Conservation (phyloP, 352 stramenopile species). For the Poterioochromonas sp. region DNA sequence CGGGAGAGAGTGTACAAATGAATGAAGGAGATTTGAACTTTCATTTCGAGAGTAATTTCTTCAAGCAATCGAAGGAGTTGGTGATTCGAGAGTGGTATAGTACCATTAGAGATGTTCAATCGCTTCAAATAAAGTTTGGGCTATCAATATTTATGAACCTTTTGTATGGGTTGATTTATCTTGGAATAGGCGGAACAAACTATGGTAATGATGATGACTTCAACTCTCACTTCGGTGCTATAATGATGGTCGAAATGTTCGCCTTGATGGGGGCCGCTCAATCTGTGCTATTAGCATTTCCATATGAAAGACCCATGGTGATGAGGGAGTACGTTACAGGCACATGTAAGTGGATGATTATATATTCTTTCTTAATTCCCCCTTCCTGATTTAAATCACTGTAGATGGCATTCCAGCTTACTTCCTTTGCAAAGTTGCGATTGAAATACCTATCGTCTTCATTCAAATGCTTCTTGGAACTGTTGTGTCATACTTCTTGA, state of each 20-base stretch:
- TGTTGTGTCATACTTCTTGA: slow-evolving; percentile 39
- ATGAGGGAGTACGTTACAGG: slow-evolving; percentile 23
- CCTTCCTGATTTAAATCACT: too few relatives aligned
- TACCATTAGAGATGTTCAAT: slow-evolving; percentile 32
- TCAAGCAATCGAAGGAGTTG: slow-evolving; percentile 28
- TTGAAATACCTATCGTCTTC: slow-evolving; percentile 35
- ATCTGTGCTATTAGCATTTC: slow-evolving; percentile 12
- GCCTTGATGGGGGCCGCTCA: background rate
- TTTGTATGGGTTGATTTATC: slow-evolving; percentile 37
- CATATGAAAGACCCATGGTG: slow-evolving; percentile 23
- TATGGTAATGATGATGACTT: slow-evolving; percentile 37
- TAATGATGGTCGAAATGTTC: slow-evolving; percentile 12
- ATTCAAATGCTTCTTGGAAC: slow-evolving; percentile 34
- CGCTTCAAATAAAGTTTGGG: slow-evolving; percentile 40
- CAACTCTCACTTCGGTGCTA: slow-evolving; percentile 39
- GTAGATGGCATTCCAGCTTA: slow-evolving; percentile 28
- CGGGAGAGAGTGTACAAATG: background rate
- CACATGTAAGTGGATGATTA: too few relatives aligned
- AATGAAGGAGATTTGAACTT: background rate
- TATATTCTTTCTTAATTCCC: too few relatives aligned
- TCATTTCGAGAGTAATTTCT: background rate
- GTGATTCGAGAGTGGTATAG: slow-evolving; percentile 38
- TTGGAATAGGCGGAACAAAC: background rate
- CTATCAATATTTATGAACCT: slow-evolving; percentile 40
- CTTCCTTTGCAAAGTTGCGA: slow-evolving; percentile 37